Evolutionary conservation across 1,284 basidiomycete species (phyloP).

Genomic region (Wolfiporia cocos): DNA sequence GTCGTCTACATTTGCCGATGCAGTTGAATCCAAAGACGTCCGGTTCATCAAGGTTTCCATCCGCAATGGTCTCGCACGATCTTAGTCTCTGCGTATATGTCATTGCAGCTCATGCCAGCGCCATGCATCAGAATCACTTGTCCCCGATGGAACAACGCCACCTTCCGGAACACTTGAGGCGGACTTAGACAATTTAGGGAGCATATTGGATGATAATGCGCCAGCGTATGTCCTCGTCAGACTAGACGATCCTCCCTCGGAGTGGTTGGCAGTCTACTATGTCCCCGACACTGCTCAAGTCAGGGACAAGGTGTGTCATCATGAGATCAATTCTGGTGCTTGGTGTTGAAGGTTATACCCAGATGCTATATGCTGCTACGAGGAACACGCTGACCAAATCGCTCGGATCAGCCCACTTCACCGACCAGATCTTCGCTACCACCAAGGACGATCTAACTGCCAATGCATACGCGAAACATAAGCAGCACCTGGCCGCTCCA

Average conservation of each 20-base stretch:
- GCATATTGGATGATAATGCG: slow-evolving; percentile 47
- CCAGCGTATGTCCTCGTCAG: slow-evolving; percentile 73
- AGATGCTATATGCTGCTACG: slow-evolving; percentile 94
- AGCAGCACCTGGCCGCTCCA: slow-evolving; percentile 66
- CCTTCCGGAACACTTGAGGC: slow-evolving; percentile 45
- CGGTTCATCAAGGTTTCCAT: slow-evolving; percentile 75
- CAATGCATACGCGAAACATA: slow-evolving; percentile 70
- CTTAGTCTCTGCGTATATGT: slow-evolving; percentile 17
- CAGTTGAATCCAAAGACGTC: slow-evolving; percentile 40
- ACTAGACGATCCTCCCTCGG: slow-evolving; percentile 48
- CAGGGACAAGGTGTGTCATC: slow-evolving; percentile 73
- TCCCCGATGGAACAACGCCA: slow-evolving; percentile 45
- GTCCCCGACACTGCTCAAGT: slow-evolving; percentile 73
- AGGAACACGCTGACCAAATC: slow-evolving; percentile 68
- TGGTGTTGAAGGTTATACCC: too few relatives aligned
- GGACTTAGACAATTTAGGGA: slow-evolving; percentile 54
- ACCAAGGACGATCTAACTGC: slow-evolving; percentile 62
- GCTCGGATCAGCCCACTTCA: slow-evolving; percentile 73
- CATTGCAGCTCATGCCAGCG: slow-evolving; percentile 15
- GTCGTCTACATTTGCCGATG: slow-evolving; percentile 46
- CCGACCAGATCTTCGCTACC: slow-evolving; percentile 79
- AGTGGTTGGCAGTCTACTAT: slow-evolving; percentile 71
- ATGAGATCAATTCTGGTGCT: too few relatives aligned
- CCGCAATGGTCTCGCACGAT: slow-evolving; percentile 50
- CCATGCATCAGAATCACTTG: slow-evolving; percentile 52